Evolutionary conservation across 805 yeast species (phyloP), one percentile per base, ranked within the genome.

Genomic region (Candida peoriensis): DNA sequence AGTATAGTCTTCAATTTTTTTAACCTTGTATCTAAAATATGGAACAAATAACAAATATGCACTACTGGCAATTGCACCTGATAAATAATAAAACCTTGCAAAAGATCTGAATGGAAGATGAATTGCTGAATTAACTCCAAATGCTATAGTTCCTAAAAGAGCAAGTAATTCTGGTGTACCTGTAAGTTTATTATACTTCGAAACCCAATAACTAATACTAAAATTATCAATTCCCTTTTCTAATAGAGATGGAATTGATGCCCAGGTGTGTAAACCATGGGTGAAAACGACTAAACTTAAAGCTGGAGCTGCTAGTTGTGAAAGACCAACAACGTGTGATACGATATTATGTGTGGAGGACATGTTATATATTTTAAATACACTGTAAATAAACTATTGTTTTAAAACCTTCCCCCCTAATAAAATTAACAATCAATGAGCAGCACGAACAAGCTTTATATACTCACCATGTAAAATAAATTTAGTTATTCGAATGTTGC

Each of bases 281-380:
- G 41, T 38, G 22, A 47, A 31, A 15, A 43, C 33, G 15, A 37
- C 46, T 1, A 46, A 32, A 9, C 38, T 22, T 18, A 44, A 15
- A 4, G 38, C 39, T 13, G 48, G 52, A 2, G 52, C 44, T 15
- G 44, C 47, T 14, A 39, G 31, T 21, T 42, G 47, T 3, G 40
- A 24, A 5, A 37, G 19, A 6, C 50, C 46, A 10, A 46, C 37
- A 20, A 43, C 41, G 12, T 35, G 33, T 10, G 34, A 30, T 22
- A 22, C 35, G 11, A 34, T 6, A 28, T 34, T 34, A 18, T 28
- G 18, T 16, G 28, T n/a, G n/a, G n/a, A n/a, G 28, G 26, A 24
- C 23, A 32, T 25, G 16, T 30, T 30, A 12, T 11, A 16, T 24
- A 10, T 14, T 20, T 12, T 13, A n/a, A n/a, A 15, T 22, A n/a